A percentile compares a stretch with the other conserved stretches of the same genome.
Conservation (phyloP, 192 early-diverging fungal genomes). For the Dispira simplex region DNA sequence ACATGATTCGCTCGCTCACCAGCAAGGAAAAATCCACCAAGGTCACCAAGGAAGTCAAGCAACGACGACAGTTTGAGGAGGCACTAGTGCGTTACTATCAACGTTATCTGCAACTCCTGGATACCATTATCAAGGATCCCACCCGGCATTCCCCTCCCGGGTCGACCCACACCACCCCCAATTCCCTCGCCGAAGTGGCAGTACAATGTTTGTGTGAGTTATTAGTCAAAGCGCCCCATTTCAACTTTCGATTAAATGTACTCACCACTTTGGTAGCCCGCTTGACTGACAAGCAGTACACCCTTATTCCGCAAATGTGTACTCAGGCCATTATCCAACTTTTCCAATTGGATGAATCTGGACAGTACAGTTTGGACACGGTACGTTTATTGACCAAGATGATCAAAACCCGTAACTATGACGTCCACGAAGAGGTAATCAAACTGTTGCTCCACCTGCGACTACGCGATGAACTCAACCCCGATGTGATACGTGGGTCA, state of each 20-base stretch:
- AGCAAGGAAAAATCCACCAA: constrained; percentile 59
- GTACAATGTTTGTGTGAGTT: constrained; percentile 74
- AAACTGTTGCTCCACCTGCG: constrained; percentile 67
- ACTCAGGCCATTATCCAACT: constrained; percentile 61
- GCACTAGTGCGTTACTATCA: constrained; percentile 70
- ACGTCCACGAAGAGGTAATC: constrained; percentile 36
- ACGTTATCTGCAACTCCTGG: constrained; percentile 64
- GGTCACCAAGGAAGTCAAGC: constrained; percentile 83
- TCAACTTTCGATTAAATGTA: constrained; percentile 89
- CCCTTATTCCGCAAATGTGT: constrained; percentile 50
- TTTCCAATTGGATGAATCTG: constrained; percentile 73
- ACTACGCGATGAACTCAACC: constrained; percentile 65
- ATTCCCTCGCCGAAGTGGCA: constrained; percentile 35
- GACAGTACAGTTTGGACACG: constrained; percentile 72
- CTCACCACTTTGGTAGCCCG: constrained; percentile 67
- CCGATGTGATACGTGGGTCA: constrained; percentile 15
- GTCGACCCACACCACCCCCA: constrained; percentile 16
- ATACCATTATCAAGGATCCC: constrained; percentile 23
- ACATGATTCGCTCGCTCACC: constrained; percentile 78
- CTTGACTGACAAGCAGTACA: constrained; percentile 42
- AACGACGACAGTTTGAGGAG: constrained; percentile 77
- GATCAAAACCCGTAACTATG: constrained; percentile 66
- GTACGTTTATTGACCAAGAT: constrained; percentile 71
- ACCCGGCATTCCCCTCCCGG: constrained; percentile 20
- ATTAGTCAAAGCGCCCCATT: constrained; percentile 69